These are phyloP conservation scores for Oryza coarctata DNA, from an alignment of 176 grass and related monocot genomes.

Conservation along the genomic window DNA sequence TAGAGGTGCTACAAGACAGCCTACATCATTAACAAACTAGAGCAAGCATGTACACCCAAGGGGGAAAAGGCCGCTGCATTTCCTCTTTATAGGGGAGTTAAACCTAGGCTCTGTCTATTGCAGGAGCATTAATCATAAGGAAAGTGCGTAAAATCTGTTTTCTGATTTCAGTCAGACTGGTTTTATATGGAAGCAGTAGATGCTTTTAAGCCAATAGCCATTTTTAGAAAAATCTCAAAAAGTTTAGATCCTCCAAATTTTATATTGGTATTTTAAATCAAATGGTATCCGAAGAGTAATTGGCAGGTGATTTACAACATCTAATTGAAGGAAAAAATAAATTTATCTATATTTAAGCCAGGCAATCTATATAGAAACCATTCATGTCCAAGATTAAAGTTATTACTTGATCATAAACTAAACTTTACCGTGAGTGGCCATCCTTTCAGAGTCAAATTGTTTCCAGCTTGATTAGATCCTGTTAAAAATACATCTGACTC, in stretches of 20 bases:
- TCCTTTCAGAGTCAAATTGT: conserved; percentile 98
- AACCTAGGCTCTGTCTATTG: neutral
- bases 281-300: neutral
- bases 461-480: conserved; percentile 90
- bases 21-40: conserved; percentile 6
- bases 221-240: neutral
- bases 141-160: neutral
- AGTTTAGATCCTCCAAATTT: neutral
- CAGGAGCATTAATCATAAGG: conserved; percentile 22
- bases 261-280: neutral
- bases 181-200: neutral
- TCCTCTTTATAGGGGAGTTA: neutral
- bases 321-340: neutral
- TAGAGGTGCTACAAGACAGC: conserved; percentile 5
- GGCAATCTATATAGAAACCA: neutral
- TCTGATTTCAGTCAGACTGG: neutral
- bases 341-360: conserved; percentile 14
- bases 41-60: neutral
- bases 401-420: conserved; percentile 16
- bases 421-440: conserved; percentile 94
- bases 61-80: neutral
- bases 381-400: neutral
- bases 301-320: neutral
- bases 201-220: neutral
- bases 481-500: conserved; percentile 44